Percentiles rank a stretch among this genome's conserved stretches.
phyloP scores from a whole-genome alignment of 2,329 filamentous ascomycete species.

The Fusarium anthophilum region DNA sequence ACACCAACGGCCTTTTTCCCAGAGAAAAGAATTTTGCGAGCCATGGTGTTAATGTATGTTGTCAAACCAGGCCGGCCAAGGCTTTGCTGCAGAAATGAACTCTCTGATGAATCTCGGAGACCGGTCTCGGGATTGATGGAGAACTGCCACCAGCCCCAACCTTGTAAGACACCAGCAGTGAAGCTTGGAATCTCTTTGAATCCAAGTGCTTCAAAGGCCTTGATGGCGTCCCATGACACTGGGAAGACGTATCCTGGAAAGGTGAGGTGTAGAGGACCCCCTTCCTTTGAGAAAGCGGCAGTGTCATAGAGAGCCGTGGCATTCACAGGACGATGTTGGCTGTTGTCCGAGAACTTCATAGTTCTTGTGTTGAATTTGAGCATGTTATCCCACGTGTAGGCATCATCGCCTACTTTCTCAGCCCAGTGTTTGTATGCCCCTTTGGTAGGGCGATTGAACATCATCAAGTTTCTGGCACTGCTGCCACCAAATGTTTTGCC shows the following conservation, averaged over 20 bases:
- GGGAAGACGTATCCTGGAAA: not conserved
- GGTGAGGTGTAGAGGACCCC: not conserved
- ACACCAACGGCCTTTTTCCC: not conserved
- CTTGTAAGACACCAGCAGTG: constrained; percentile 2
- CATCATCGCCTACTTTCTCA: not conserved
- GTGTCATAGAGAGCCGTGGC: not conserved
- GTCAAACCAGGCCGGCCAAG: not conserved
- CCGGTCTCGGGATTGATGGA: constrained; percentile 10
- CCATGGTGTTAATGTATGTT: not conserved
- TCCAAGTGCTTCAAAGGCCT: not conserved
- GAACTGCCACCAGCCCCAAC: constrained; percentile 15
- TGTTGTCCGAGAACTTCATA: not conserved
- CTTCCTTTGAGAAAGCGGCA: not conserved
- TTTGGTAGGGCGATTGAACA: not conserved
- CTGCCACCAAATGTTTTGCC: not conserved
- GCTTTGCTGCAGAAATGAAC: not conserved
- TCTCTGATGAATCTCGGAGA: constrained; percentile 4
- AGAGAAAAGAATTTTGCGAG: not conserved
- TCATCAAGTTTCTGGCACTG: constrained; percentile 1
- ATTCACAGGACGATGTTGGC: not conserved
- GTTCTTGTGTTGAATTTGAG: not conserved
- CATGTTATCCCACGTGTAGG: not conserved
- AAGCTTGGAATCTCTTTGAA: constrained; percentile 7
- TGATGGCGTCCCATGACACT: not conserved
- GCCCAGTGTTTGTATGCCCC: not conserved